Base-by-base conservation (phyloP, 148 eudicot species). In the Cornus controversa region DNA sequence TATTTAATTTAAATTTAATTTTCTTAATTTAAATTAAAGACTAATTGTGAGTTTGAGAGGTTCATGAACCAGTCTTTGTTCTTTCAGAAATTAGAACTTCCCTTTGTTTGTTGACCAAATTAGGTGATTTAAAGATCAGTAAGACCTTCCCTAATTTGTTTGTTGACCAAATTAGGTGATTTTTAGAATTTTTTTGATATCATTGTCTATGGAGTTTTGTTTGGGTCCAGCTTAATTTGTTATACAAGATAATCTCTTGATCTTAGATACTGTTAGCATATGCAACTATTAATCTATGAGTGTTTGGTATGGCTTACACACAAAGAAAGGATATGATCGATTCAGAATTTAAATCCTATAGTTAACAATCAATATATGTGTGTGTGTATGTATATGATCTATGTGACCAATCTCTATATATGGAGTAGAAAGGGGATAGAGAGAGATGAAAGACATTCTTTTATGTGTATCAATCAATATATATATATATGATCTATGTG, bases 111-210 rank as follows among this genome's bases (percentile, higher is more conserved):
- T 66, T 14, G 69, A 26, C 69, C n/a, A 66, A 66, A 66, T 66
- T 66, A 28, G 36, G 69, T 66, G 69, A 27, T 66, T 27, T 10
- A 28, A 66, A 15, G 34, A 14, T 66, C 13, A 26, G 37, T 40
- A 0, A 10, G 15, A 7, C 28, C 34, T 2, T 25, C 28, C 67
- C 8, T 24, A 10, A 37, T 66, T 66, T 4, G 6, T 40, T 40
- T 26, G 69, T 66, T 14, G 69, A 26, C 69, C n/a, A 66, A 66
- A 66, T 66, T 66, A 28, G 36, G 69, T 27, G 69, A 27, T 28
- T 27, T 66, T 26, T 40, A 14, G 28, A 31, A 26, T 60, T 22
- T 60, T 20, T 60, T 18, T 60, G 25, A 60, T 60, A 60, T 60
- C 20, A 50, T 50, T 50, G 15, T 50, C 57, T 50, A 16, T 40